A percentile compares a stretch with the other conserved stretches of the same genome.
These are phyloP conservation scores for Solanum habrochaites DNA, from an alignment of 257 asterid species.

Conservation along the genomic window DNA sequence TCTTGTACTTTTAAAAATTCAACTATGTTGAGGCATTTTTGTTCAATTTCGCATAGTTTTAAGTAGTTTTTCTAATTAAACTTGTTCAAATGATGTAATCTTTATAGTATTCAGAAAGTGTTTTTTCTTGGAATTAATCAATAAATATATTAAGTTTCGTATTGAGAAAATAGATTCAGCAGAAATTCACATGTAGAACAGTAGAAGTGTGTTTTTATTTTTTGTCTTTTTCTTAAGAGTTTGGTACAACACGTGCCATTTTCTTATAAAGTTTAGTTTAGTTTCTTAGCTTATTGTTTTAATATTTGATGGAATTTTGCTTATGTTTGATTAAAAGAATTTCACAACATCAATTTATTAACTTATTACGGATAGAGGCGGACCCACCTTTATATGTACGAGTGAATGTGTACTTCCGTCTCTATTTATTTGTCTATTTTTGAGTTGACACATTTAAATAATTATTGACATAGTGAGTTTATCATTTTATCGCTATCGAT, in stretches of 20 bases:
- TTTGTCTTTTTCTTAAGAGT: no score
- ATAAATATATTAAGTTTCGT: not conserved
- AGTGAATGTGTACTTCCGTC: no score
- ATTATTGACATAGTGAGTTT: no score
- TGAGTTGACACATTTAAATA: no score
- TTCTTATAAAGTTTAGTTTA: no score
- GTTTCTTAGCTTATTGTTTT: not conserved
- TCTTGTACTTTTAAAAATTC: not conserved
- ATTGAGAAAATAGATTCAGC: not conserved
- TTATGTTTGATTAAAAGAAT: not conserved
- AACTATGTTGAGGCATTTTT: not conserved
- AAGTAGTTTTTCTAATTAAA: not conserved
- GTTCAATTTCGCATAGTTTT: not conserved
- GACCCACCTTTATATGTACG: no score
- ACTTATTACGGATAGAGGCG: no score
- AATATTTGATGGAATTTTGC: not conserved
- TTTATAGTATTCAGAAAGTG: not conserved
- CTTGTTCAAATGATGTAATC: not conserved
- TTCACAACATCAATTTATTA: not conserved
- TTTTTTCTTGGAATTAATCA: not conserved
- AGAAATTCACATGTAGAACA: not conserved
- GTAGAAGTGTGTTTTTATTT: not conserved
- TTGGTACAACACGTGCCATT: not conserved
- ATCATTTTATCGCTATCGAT: no score
- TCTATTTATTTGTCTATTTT: fast-evolving